phyloP scores from a whole-genome alignment of 257 asterid genomes.

The Solanum raphanifolium region DNA sequence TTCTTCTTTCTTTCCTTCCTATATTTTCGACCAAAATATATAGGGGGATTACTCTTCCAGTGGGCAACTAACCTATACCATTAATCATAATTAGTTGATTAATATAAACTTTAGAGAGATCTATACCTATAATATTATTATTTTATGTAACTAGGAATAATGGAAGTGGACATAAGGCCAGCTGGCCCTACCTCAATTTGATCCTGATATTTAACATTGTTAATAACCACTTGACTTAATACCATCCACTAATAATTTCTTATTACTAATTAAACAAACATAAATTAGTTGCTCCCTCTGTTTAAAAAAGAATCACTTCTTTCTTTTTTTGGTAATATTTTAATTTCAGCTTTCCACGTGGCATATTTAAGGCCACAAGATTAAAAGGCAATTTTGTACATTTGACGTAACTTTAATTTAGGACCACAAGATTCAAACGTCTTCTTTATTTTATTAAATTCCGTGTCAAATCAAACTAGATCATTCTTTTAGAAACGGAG shows the following conservation, averaged over 20 bases:
- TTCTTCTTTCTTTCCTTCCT: background rate
- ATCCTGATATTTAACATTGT: background rate
- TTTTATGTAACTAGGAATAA: background rate
- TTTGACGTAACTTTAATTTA: too few relatives aligned
- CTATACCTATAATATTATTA: background rate
- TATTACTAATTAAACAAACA: background rate
- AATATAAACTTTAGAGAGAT: background rate
- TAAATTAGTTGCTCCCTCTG: background rate
- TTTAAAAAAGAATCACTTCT: too few relatives aligned
- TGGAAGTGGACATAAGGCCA: background rate
- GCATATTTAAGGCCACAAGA: too few relatives aligned
- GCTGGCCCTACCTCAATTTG: background rate
- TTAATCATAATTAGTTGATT: background rate
- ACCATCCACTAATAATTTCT: background rate
- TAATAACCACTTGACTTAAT: background rate
- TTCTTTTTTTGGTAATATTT: too few relatives aligned
- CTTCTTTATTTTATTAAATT: too few relatives aligned
- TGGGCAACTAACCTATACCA: background rate
- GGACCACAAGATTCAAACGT: too few relatives aligned
- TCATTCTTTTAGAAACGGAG: too few relatives aligned
- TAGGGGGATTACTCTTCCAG: background rate
- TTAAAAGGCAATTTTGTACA: too few relatives aligned
- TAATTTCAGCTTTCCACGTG: too few relatives aligned
- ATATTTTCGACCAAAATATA: background rate
- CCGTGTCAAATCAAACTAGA: too few relatives aligned